These are phyloP conservation scores for Dendrobium officinale DNA, from an alignment of 106 monocot genomes.

Conservation along the genomic window DNA sequence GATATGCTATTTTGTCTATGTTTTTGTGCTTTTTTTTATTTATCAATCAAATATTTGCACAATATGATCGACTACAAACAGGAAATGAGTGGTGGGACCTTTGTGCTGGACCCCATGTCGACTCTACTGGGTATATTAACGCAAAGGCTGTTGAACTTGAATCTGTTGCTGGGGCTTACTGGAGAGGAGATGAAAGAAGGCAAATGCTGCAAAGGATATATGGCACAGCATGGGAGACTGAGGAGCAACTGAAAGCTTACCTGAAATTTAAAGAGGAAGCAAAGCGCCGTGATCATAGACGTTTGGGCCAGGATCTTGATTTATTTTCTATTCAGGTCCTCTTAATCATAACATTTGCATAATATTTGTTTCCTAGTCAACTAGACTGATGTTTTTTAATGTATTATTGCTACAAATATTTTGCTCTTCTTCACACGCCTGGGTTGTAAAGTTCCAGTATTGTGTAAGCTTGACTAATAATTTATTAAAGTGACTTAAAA, in stretches of 20 bases:
- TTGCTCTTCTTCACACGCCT: not conserved
- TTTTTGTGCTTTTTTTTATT: not conserved
- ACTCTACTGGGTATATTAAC: slow-evolving; percentile 76
- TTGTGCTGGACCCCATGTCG: slow-evolving; percentile 97
- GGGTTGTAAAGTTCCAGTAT: not conserved
- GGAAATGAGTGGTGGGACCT: slow-evolving; percentile 99
- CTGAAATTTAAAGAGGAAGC: slow-evolving; percentile 88
- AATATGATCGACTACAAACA: slow-evolving; percentile 20
- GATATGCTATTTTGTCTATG: not conserved
- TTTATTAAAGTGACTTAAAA: too few species aligned
- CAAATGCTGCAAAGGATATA: slow-evolving; percentile 92
- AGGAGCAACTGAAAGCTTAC: slow-evolving; percentile 87
- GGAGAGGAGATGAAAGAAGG: slow-evolving; percentile 90
- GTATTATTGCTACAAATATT: not conserved
- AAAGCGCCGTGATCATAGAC: slow-evolving; percentile 92
- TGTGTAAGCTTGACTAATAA: too few species aligned
- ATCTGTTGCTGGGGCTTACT: slow-evolving; percentile 96
- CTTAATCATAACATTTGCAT: slow-evolving; percentile 4
- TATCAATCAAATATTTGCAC: not conserved
- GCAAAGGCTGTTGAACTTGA: slow-evolving; percentile 87
- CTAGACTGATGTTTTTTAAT: not conserved
- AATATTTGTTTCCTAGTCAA: not conserved
- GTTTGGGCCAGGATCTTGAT: slow-evolving; percentile 93
- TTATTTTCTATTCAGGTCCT: slow-evolving; percentile 92
- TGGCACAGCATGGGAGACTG: slow-evolving; percentile 94